These are phyloP conservation scores for Neonectria hederae DNA, from an alignment of 2,329 filamentous ascomycete species.

Conservation along the genomic window DNA sequence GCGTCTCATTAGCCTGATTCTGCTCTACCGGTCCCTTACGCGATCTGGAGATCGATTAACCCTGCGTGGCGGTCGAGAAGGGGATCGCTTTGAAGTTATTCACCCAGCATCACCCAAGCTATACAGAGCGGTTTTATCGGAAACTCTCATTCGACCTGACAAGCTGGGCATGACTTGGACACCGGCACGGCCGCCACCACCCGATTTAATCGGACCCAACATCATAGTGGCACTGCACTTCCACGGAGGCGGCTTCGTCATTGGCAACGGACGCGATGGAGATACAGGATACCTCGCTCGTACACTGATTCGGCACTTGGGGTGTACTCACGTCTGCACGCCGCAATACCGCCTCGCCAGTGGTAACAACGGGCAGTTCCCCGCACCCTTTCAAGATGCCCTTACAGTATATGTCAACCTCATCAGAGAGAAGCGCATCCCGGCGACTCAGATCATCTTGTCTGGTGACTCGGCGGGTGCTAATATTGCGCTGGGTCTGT, in stretches of 20 bases:
- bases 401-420: constrained; percentile 30
- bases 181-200: constrained; percentile 26
- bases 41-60: constrained; percentile 22
- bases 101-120: constrained; percentile 27
- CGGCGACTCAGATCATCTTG: constrained; percentile 27
- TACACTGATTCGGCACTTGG: constrained; percentile 27
- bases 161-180: constrained; percentile 36
- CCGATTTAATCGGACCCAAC: constrained; percentile 15
- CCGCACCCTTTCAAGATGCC: constrained; percentile 33
- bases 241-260: constrained; percentile 33
- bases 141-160: constrained; percentile 17
- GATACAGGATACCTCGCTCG: constrained; percentile 31
- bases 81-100: constrained; percentile 32
- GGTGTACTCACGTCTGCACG: constrained; percentile 36
- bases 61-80: constrained; percentile 22
- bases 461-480: constrained; percentile 35
- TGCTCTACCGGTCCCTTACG: constrained; percentile 35
- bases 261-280: constrained; percentile 34
- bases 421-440: constrained; percentile 21
- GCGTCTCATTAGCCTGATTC: constrained; percentile 27
- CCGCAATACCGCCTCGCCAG: constrained; percentile 36
- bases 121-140: constrained; percentile 24
- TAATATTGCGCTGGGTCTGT: constrained; percentile 28
- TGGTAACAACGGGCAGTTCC: constrained; percentile 29
- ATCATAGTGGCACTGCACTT: constrained; percentile 31